Base-by-base conservation (phyloP, 2,329 filamentous ascomycete species). In the Pestalotiopsis sp. region DNA sequence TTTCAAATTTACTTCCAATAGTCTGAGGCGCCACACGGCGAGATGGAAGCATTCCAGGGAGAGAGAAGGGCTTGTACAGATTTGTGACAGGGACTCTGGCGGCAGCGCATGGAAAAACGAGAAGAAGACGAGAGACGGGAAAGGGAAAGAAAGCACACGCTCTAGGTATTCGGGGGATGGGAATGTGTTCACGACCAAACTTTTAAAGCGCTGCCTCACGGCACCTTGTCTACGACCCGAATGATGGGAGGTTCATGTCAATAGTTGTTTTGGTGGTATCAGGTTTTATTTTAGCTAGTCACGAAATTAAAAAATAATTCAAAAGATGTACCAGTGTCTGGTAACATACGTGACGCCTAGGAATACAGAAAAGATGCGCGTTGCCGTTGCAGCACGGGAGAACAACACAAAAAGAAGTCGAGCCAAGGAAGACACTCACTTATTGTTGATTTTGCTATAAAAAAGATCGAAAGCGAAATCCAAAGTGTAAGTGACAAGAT, bases 161-260 rank as follows among this genome's bases (percentile, higher is more conserved):
- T 36, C 31, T 36, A 36, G 31, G 31, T 36, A 17, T 17, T 60
- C 6, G 57, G 31, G 25, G 31, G 57, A 27, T 17, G 57, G 31
- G 31, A 23, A 27, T 31, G 41, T 56, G 6, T 41, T 60, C 4
- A 59, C 61, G 52, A 66, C 66, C 45, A 52, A 17, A 17, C 20
- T 52, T 58, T 49, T 72, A 72, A 66, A 72, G 69, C 58, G 69
- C 66, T 72, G 70, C 70, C 70, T 72, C 70, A 66, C 70, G 70
- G 70, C 70, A 70, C 27, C 61, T 65, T 69, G 66, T 69, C 38
- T 67, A 67, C 56, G 65, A 67, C 58, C 58, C 56, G 20, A 60
- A 60, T 41, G 52, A 45, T 63, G 12, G 52, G 62, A 61, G 27
- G n/a, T 59, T 58, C 38, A 25, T 67, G 20, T 14, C 25, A 60